These are phyloP conservation scores for Lipomyces oligophaga DNA, from an alignment of 805 yeast species.

Conservation along the genomic window DNA sequence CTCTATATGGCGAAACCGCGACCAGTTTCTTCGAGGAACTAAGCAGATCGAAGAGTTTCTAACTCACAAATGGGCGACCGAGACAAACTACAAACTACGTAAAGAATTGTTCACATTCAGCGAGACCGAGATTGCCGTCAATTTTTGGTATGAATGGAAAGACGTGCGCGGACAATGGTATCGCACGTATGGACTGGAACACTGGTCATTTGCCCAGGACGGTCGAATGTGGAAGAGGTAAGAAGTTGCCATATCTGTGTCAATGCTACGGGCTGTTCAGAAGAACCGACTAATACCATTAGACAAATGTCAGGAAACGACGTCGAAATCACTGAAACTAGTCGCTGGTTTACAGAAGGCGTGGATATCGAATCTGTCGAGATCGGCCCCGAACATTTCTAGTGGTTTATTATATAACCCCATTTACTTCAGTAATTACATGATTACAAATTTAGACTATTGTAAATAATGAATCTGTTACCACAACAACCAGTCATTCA, in stretches of 20 bases:
- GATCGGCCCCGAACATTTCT: background rate
- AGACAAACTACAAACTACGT: constrained; percentile 20
- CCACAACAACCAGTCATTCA: no score
- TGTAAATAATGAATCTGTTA: no score
- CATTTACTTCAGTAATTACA: no score
- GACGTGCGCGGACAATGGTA: constrained; percentile 11
- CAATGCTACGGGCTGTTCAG: background rate
- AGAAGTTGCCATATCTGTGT: background rate
- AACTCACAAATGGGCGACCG: constrained; percentile 20
- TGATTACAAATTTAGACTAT: no score
- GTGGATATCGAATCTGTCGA: constrained; percentile 16
- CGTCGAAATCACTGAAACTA: constrained; percentile 9
- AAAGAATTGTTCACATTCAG: constrained; percentile 24
- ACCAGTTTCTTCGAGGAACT: constrained; percentile 16
- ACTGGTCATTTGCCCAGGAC: constrained; percentile 26
- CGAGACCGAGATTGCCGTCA: constrained; percentile 25
- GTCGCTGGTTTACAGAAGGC: constrained; percentile 22
- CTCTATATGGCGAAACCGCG: constrained; percentile 27
- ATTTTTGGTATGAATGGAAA: constrained; percentile 29
- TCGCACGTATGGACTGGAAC: constrained; percentile 26
- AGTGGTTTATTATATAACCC: no score
- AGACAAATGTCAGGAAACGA: constrained; percentile 28
- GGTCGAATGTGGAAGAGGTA: constrained; percentile 25
- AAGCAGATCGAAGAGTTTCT: constrained; percentile 20
- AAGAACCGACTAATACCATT: background rate